Percentiles rank a stretch among this genome's conserved stretches.
These are phyloP conservation scores for Kokia cookei DNA, from an alignment of 441 rosid species.

Conservation along the genomic window DNA sequence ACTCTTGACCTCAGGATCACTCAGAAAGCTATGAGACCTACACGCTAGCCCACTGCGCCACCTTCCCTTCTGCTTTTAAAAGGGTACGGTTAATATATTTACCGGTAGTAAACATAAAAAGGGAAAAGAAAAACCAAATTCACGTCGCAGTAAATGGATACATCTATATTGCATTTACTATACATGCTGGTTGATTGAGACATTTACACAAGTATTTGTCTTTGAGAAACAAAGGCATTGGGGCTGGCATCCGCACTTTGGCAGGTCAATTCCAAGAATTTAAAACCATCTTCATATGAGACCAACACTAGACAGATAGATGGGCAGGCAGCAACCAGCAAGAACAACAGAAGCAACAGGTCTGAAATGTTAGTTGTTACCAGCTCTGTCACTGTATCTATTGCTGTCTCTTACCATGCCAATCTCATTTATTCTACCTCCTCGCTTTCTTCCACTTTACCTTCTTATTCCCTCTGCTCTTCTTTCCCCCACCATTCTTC, in stretches of 20 bases:
- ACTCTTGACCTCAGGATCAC: constrained; percentile 98
- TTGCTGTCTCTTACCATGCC: neutral
- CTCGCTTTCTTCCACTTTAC: neutral
- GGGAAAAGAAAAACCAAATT: neutral
- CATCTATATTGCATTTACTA: neutral
- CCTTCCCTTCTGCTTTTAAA: constrained; percentile 6
- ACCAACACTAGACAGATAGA: neutral
- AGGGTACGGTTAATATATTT: rapidly evolving
- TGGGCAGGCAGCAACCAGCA: neutral
- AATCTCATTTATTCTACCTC: neutral
- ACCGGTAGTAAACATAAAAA: too few species aligned
- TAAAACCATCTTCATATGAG: neutral
- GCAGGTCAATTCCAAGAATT: neutral
- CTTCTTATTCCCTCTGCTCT: neutral
- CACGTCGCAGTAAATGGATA: neutral
- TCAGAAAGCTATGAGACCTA: constrained; percentile 71
- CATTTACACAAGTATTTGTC: neutral
- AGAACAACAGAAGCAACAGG: neutral
- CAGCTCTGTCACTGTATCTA: neutral
- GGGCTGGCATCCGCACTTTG: neutral
- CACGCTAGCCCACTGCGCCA: constrained; percentile 89
- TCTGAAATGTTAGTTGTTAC: constrained; percentile 1
- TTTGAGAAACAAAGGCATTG: neutral
- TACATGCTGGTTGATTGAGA: neutral
- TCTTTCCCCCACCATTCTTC: neutral